A percentile compares a stretch with the other conserved stretches of the same genome.
Conservation (phyloP, 2,329 filamentous ascomycete genomes). For the Cladosporium sp. region DNA sequence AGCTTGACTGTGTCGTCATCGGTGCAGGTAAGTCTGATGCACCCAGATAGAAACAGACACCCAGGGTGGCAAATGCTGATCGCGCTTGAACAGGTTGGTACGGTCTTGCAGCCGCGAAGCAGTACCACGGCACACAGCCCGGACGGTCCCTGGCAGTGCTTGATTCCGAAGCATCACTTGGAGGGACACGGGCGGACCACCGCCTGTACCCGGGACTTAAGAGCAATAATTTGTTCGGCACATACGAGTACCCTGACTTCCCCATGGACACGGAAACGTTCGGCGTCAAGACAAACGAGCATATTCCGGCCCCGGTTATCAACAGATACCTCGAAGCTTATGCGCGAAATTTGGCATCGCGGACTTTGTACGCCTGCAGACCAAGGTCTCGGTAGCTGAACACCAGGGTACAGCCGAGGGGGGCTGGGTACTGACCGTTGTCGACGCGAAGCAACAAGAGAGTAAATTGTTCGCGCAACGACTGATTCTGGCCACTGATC, state of each 20-base stretch:
- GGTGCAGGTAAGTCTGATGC: constrained; percentile 1
- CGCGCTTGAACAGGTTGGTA: constrained; percentile 16
- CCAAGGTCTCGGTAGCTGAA: constrained; percentile 45
- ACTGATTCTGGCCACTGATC: constrained; percentile 62
- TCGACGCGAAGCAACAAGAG: not conserved
- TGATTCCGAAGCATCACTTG: constrained; percentile 47
- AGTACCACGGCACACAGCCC: constrained; percentile 16
- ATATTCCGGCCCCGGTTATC: constrained; percentile 60
- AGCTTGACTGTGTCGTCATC: constrained; percentile 15
- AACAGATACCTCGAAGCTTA: constrained; percentile 60
- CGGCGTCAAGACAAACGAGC: constrained; percentile 52
- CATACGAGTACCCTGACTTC: constrained; percentile 73
- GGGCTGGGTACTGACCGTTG: constrained; percentile 22
- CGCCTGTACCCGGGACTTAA: constrained; percentile 69
- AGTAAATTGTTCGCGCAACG: constrained; percentile 39
- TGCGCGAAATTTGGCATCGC: constrained; percentile 54
- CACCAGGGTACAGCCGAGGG: constrained; percentile 43
- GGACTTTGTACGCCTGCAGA: constrained; percentile 52
- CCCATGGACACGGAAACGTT: constrained; percentile 58
- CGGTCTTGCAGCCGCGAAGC: constrained; percentile 15
- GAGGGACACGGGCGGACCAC: constrained; percentile 69
- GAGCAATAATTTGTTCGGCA: constrained; percentile 72
- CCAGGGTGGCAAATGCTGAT: constrained; percentile 5
- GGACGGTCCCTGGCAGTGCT: constrained; percentile 34
- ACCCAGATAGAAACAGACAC: not conserved